Percentiles rank a stretch among this genome's conserved stretches.
phyloP scores from a whole-genome alignment of 495 filamentous ascomycete genomes.

The Tuber brumale region DNA sequence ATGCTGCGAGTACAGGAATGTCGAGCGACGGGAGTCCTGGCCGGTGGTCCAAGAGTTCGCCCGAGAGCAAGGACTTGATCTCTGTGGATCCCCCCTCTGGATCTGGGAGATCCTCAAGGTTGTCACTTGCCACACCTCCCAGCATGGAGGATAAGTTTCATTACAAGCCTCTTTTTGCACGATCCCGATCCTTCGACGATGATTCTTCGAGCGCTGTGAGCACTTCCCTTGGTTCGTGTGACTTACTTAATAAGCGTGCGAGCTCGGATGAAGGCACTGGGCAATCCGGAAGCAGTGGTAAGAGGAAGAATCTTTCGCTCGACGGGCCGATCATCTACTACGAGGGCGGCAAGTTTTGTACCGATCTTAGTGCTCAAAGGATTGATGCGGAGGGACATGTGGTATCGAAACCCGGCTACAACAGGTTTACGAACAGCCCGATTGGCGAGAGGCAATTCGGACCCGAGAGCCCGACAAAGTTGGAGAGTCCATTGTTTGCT shows the following conservation, averaged over 20 bases:
- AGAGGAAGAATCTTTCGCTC: slow-evolving; percentile 45
- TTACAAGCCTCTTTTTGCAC: slow-evolving; percentile 59
- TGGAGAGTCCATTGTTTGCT: slow-evolving; percentile 29
- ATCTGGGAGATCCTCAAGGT: slow-evolving; percentile 34
- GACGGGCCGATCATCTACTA: slow-evolving; percentile 78
- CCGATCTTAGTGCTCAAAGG: slow-evolving; percentile 51
- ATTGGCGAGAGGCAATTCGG: slow-evolving; percentile 29
- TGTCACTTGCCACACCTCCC: slow-evolving; percentile 38
- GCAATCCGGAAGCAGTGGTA: slow-evolving; percentile 45
- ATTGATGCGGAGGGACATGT: slow-evolving; percentile 26
- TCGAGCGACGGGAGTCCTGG: slow-evolving; percentile 33
- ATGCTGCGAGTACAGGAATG: slow-evolving; percentile 44
- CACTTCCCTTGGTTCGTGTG: slow-evolving; percentile 35
- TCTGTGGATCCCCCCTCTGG: slow-evolving; percentile 23
- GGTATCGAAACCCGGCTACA: slow-evolving; percentile 24
- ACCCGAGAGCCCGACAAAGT: slow-evolving; percentile 35
- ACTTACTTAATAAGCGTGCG: slow-evolving; percentile 41
- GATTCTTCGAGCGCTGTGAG: slow-evolving; percentile 45
- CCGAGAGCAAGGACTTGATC: slow-evolving; percentile 37
- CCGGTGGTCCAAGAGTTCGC: slow-evolving; percentile 32
- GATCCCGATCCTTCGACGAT: slow-evolving; percentile 46
- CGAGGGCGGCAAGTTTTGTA: slow-evolving; percentile 65
- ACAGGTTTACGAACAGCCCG: slow-evolving; percentile 37
- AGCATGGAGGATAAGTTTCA: slow-evolving; percentile 50
- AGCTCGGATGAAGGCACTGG: slow-evolving; percentile 44